Base-by-base conservation (phyloP, 768 basidiomycete genomes). In the Amyloporia xantha region DNA sequence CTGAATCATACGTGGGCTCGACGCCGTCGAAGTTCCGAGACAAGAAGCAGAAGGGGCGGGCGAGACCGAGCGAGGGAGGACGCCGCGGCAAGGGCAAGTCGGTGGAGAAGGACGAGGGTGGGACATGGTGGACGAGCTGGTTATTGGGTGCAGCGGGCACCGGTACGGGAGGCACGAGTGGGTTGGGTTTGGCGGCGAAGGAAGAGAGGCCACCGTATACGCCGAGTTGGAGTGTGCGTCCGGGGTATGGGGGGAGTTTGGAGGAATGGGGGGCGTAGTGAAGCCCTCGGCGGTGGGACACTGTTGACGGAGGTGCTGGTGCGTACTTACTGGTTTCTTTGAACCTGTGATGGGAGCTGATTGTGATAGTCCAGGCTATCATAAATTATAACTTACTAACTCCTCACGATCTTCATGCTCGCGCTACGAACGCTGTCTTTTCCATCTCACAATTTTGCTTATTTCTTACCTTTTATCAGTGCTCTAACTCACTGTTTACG, bases 1-100 rank as follows among this genome's bases (percentile, higher is more conserved):
- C 86, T 0, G 86, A 87, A 64, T 77, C 80, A 28, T 82, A 84
- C 53, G 69, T 75, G 45, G 61, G 65, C 7, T 65, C 66, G 21
- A 23, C 49, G 25, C 48, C 52, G 52, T 28, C 55, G 45, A 41
- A 65, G 69, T 52, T 52, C 23, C 35, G 45, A 23, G 47, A 41
- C 48, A 51, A 46, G 50, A 51, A 50, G n/a, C 52, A 53, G 23
- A 45, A 48, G 25, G 68, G 63, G 38, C 60, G 68, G 13, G 65
- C 62, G 49, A 60, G 53, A 48, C 25, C 42, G 17, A 46, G 56
- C 28, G 53, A 54, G 21, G 57, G 58, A 47, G 47, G 44, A 21
- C 60, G 56, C 51, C 68, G 62, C 50, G 70, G 66, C 30, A 64
- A 70, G 56, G 68, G 67, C 54, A 65, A 66, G 45, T n/a, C n/a